phyloP scores from a whole-genome alignment of 2,329 filamentous ascomycete genomes.

The Hypomyces rosellus region DNA sequence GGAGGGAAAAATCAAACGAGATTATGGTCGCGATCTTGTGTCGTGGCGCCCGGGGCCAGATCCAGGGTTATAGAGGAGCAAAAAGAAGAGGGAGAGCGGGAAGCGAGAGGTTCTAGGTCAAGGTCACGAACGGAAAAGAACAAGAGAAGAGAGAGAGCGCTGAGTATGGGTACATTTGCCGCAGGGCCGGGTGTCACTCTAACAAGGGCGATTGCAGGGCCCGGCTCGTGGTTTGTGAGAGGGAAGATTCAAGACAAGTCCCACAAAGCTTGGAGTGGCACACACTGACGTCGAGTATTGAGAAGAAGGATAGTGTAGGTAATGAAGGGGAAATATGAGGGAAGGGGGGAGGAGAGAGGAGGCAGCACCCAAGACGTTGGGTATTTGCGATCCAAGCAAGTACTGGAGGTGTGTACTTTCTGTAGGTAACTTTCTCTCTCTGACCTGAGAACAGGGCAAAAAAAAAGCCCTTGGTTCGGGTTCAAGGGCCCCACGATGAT shows the following conservation, averaged over 20 bases:
- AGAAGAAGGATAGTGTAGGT: not conserved
- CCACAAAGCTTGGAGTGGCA: not conserved
- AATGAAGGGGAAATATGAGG: not conserved
- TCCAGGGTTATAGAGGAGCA: not conserved
- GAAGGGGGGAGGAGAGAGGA: not conserved
- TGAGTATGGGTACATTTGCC: no score
- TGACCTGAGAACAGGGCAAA: no score
- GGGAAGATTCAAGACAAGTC: slow-evolving; percentile 9
- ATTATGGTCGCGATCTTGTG: not conserved
- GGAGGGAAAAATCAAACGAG: not conserved
- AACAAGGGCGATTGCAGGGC: slow-evolving; percentile 13
- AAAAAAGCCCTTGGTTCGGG: no score
- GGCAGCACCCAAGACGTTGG: not conserved
- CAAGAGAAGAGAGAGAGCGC: no score
- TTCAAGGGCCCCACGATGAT: no score
- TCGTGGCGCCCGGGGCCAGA: not conserved
- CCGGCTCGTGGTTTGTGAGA: slow-evolving; percentile 3
- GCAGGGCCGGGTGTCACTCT: not conserved
- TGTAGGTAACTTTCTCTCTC: no score
- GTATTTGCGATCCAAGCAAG: no score
- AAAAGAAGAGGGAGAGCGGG: not conserved
- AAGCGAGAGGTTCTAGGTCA: not conserved
- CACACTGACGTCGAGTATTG: not conserved
- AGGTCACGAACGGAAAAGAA: not conserved
- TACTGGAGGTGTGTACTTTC: no score